These are phyloP conservation scores for Colletotrichum sp. DNA, from an alignment of 2,329 filamentous ascomycete species.

Conservation along the genomic window DNA sequence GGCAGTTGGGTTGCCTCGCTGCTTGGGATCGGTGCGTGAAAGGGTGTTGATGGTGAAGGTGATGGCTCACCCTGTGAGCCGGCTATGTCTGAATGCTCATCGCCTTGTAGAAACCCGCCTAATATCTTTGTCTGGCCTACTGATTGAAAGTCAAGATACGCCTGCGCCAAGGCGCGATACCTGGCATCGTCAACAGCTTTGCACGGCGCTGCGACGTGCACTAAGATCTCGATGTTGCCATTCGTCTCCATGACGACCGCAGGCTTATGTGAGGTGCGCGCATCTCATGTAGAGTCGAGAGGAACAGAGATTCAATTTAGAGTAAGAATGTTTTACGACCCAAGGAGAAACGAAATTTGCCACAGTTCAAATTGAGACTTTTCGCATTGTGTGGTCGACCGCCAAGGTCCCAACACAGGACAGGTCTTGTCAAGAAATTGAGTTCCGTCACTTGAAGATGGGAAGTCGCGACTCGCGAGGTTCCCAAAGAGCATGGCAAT, in stretches of 20 bases:
- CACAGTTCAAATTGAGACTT: background rate
- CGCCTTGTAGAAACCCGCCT: background rate
- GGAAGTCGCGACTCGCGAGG: background rate
- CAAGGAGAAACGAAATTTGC: background rate
- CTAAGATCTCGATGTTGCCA: constrained; percentile 56
- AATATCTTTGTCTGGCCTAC: constrained; percentile 14
- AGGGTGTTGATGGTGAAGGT: background rate
- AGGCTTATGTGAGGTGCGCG: background rate
- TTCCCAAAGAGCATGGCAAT: background rate
- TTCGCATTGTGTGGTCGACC: background rate
- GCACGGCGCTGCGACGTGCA: constrained; percentile 60
- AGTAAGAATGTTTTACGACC: background rate
- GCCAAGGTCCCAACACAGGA: background rate
- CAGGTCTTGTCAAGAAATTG: background rate
- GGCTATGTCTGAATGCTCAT: background rate
- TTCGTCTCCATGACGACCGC: constrained; percentile 14
- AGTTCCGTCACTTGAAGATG: background rate
- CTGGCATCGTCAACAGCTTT: constrained; percentile 49
- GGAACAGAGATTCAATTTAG: background rate
- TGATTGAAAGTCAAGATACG: constrained; percentile 55
- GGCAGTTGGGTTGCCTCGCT: background rate
- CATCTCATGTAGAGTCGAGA: background rate
- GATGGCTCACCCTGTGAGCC: background rate
- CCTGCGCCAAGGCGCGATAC: constrained; percentile 54
- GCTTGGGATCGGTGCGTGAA: background rate